Base-by-base conservation (phyloP, 352 stramenopile species). In the Phytophthora syringae region DNA sequence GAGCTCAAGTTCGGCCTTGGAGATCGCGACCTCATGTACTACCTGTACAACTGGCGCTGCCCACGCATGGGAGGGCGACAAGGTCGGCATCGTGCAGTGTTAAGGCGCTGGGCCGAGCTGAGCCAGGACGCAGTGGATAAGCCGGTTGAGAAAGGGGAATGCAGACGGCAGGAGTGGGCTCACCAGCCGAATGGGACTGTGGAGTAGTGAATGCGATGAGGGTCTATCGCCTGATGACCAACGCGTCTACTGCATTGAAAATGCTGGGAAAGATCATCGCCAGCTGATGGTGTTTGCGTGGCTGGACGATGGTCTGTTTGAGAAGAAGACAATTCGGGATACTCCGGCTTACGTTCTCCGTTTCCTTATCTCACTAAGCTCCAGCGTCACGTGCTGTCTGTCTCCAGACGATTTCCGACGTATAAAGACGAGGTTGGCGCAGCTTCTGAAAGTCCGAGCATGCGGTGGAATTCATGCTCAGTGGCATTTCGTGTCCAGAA, bases 11-110 rank as follows among this genome's bases (percentile, higher is more conserved):
- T 92, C 25, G 76, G 77, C 39, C 59, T 81, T 7, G 82, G 82
- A 34, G 67, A 79, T 34, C 81, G 82, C 36, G 79, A 92, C 25
- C 68, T 92, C 12, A 76, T 80, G 77, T 92, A 92, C 70, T 92
- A 92, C 60, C 53, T 92, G 61, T 92, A 88, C 77, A 92, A 92
- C 67, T 92, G 82, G 82, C 79, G 80, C 48, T 92, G 82, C 57
- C 78, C 80, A 21, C 79, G 79, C 2, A 89, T 91, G 80, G 64
- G 52, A 70, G 7, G 60, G 59, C 34, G 34, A 74, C 34, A 77
- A 79, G 32, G 64, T 88, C 39, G 82, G 82, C 27, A 81, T 90
- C 45, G 78, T 89, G 28, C 59, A 89, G 30, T 84, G 77, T 56
- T 88, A 88, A 18, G n/a, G 21, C n/a, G 37, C 6, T 24, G n/a